A percentile compares a stretch with the other conserved stretches of the same genome.
Evolutionary conservation across 768 basidiomycete species (phyloP).

Genomic region (Russula emetica): DNA sequence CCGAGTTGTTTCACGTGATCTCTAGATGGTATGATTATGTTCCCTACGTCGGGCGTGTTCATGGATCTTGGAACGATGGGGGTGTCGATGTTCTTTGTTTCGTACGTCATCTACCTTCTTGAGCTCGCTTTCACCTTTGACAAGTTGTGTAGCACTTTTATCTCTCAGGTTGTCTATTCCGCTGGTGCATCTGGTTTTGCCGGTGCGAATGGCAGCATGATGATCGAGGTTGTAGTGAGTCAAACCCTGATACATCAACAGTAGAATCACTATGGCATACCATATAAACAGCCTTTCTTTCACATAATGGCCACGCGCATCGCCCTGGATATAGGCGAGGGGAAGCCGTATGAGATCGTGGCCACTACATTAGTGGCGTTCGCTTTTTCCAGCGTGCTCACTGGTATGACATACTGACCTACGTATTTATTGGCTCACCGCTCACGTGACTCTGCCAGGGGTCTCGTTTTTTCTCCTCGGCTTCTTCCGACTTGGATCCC

Average conservation of each 20-base stretch:
- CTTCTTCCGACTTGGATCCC: constrained; percentile 69
- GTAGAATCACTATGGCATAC: background rate
- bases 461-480: constrained; percentile 86
- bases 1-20: background rate
- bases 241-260: background rate
- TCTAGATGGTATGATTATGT: constrained; percentile 91
- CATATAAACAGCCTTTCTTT: constrained; percentile 77
- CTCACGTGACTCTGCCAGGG: constrained; percentile 38
- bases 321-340: constrained; percentile 63
- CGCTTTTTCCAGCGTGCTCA: constrained; percentile 80
- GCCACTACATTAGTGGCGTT: constrained; percentile 90
- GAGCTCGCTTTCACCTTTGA: background rate
- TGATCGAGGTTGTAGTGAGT: constrained; percentile 92
- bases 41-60: constrained; percentile 81
- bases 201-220: constrained; percentile 92
- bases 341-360: constrained; percentile 65
- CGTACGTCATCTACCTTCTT: constrained; percentile 41
- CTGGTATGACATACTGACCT: constrained; percentile 48
- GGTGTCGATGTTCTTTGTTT: constrained; percentile 93
- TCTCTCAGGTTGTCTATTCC: constrained; percentile 82
- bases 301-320: constrained; percentile 85
- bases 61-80: constrained; percentile 78
- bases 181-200: constrained; percentile 85
- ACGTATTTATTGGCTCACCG: constrained; percentile 9
- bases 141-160: constrained; percentile 47